Evolutionary conservation across 2,329 filamentous ascomycete genomes (phyloP), one percentile per base, ranked within the genome.

Genomic region (Magnaporthiopsis rhizophila): DNA sequence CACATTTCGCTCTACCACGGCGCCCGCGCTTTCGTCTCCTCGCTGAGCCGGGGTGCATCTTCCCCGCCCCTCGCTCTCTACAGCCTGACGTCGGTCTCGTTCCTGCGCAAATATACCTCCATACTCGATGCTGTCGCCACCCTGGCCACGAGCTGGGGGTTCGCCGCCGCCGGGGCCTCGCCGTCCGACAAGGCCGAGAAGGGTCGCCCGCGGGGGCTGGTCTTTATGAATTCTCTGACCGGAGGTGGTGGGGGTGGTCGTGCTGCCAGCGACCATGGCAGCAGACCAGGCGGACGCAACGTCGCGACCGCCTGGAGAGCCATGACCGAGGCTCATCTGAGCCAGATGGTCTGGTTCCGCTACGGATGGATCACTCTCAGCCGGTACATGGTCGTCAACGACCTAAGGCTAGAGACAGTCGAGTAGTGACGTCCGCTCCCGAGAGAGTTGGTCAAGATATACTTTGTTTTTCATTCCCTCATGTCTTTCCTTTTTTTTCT

Each of bases 321-420:
- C 38, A 99, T 99, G 95, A 92, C 90, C 1, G 82, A 84, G 64
- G 94, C 91, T 34, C 95, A 99, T 79, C 82, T 87, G 77, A 97
- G 92, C 75, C 95, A 99, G 82, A 99, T 99, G 95, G 86, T 91
- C 53, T 99, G 95, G 95, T 99, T 98, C 74, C 86, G 95, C 9
- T 98, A 92, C 85, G 91, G 92, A 3, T 99, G 93, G 92, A 97
- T 99, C 72, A 83, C 86, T 0, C 74, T 97, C 65, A 95, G 92
- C 71, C 83, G 95, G 66, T 99, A 98, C 77, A 98, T 99, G 95
- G 84, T 92, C 65, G 84, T 98, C 38, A 99, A 99, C 76, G 93
- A 98, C 74, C 74, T 99, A 76, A 83, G 81, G 72, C 74, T 85
- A 38, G 82, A 84, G 68, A 77, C 76, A 65, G 71, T 75, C 24